phyloP scores from a whole-genome alignment of 768 basidiomycete genomes.

The Rhodotorula toruloides region DNA sequence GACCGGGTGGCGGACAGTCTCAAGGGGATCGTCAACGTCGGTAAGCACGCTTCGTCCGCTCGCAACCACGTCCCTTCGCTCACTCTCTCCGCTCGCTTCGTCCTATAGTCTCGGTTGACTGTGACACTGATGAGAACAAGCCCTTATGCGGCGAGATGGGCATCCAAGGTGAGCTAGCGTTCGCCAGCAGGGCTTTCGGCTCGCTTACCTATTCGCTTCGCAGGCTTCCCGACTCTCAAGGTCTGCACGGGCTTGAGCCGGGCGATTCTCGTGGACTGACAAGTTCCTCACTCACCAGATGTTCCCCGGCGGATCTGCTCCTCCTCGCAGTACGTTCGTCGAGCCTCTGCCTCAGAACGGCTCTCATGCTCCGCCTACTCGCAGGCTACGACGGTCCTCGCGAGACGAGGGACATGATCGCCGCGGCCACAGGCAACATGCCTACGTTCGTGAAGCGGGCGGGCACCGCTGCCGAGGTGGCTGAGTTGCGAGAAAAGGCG shows the following conservation, averaged over 20 bases:
- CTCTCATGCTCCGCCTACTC: not conserved
- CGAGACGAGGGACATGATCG: conserved; percentile 38
- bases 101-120: conserved; percentile 38
- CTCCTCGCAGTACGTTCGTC: conserved; percentile 17
- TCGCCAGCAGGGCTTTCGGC: no score
- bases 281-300: no score
- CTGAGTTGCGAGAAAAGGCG: conserved; percentile 22
- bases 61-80: not conserved
- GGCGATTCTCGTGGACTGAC: no score
- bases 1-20: conserved; percentile 38
- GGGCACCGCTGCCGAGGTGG: conserved; percentile 22
- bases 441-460: conserved; percentile 40
- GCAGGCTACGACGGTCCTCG: conserved; percentile 39
- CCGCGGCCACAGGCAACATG: conserved; percentile 35
- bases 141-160: conserved; percentile 36
- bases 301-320: conserved; percentile 35
- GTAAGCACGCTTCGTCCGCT: not conserved
- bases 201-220: not conserved
- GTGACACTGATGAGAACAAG: conserved; percentile 43
- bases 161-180: conserved; percentile 21
- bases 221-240: conserved; percentile 43
- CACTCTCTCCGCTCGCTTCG: not conserved
- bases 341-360: not conserved
- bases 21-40: conserved; percentile 41
- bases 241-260: not conserved